Evolutionary conservation across 2,329 filamentous ascomycete genomes (phyloP), one percentile per base, ranked within the genome.

Genomic region (Diaporthe aspalathi): DNA sequence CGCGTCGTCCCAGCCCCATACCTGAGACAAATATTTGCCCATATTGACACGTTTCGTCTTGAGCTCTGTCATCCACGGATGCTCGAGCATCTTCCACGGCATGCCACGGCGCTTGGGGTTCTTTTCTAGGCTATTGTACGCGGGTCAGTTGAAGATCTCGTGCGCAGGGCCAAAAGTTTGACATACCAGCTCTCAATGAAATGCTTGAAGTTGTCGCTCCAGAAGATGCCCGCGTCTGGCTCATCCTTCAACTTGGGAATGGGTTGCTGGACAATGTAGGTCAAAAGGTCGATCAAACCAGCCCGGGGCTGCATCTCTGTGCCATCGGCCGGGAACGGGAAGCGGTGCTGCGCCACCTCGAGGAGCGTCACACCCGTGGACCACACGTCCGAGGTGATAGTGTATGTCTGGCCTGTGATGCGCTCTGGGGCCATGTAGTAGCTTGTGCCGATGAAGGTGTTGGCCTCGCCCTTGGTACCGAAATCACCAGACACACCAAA

Each of bases 381-480:
- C 96, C 96, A 99, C 70, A 99, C 96, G 77, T 99, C 96, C 9
- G 94, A 97, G 2, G 95, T 99, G 81, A 99, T 99, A 73, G 95
- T 99, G 82, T 99, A 99, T 63, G 93, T 95, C 84, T 98, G 94
- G 71, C 96, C 96, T 1, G 96, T 98, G 80, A 99, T 99, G 67
- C 96, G 92, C 82, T 99, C 96, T 0, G 96, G 96, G 5, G 96
- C 96, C 96, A 99, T 99, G 85, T 99, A 99, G 81, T 98, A 99
- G 73, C 94, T 97, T 16, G 96, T 99, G 74, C 96, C 96, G 79
- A 99, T 99, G 79, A 99, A 99, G 0, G 96, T 99, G 81, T 98
- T 98, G 75, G 96, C 96, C 80, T 98, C 96, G 68, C 96, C 96
- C 82, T 99, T 98, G 63, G 96, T 99, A 75, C 96, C 97, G 79